Evolutionary conservation across 441 rosid species (phyloP), one percentile per base, ranked within the genome.

Genomic region (Erodium trifolium): DNA sequence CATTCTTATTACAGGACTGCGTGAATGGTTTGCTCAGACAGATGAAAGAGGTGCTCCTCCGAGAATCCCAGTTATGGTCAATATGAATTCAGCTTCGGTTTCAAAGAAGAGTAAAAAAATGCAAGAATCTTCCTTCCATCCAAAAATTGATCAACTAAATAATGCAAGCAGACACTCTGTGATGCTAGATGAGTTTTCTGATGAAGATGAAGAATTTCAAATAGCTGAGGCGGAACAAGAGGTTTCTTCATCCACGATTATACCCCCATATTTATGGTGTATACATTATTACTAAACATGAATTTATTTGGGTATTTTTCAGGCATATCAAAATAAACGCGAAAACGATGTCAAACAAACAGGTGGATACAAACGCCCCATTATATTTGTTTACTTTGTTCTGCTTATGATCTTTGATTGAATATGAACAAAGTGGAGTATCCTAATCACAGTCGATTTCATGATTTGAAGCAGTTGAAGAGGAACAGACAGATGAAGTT

Each of bases 61-160:
- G 3, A 88, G 98, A 82, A 95, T 95, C 39, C 97, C 98, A 34
- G 96, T 84, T 72, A 92, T 95, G 99, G 96, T 89, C 79, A 95
- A 90, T 79, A 92, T 95, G 97, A 84, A 95, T 47, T 84, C 97
- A 55, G 78, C 95, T 67, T 85, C 97, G 68, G 72, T 73, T 75
- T 79, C 91, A 62, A 77, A 84, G 47, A 82, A 78, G 78, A 77
- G 60, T 53, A 53, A 53, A 53, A 53, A 84, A 77, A 67, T 76
- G 70, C 77, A 77, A 39, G 89, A 78, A 19, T 82, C 83, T 70
- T 80, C 76, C 70, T 75, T 72, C 72, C 83, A 81, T 71, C 75
- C 86, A 74, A 77, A 19, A 53, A 16, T 81, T 68, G 93, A 92
- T 77, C 94, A 88, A 82, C 71, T 80, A 67, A 87, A 84, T 78